Percentiles rank a stretch among this genome's conserved stretches.
phyloP scores from a whole-genome alignment of 2,329 filamentous ascomycete species.

The Penicillium sp. region DNA sequence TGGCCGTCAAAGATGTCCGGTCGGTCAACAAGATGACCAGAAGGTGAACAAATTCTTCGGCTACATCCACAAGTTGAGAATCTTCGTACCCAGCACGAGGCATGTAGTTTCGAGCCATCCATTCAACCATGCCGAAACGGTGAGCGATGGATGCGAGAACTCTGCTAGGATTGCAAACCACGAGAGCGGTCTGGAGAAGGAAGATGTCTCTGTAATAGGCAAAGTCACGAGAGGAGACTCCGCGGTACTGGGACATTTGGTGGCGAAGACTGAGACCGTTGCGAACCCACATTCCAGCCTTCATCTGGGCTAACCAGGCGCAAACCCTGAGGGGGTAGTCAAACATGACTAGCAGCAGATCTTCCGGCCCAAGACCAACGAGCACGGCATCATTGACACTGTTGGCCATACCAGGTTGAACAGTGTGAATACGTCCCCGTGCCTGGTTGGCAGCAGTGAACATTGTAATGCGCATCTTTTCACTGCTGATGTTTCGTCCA shows the following conservation, averaged over 20 bases:
- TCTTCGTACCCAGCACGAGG: slow-evolving; percentile 78
- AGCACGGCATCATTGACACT: slow-evolving; percentile 61
- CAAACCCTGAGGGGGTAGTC: slow-evolving; percentile 92
- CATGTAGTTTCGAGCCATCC: slow-evolving; percentile 82
- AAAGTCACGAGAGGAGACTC: slow-evolving; percentile 84
- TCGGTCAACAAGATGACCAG: slow-evolving; percentile 90
- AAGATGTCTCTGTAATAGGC: slow-evolving; percentile 95
- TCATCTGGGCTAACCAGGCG: slow-evolving; percentile 97
- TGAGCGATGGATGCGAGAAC: slow-evolving; percentile 89
- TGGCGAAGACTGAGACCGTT: slow-evolving; percentile 95
- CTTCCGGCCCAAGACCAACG: slow-evolving; percentile 58
- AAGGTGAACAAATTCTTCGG: slow-evolving; percentile 93
- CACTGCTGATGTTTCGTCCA: slow-evolving; percentile 71
- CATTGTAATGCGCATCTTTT: slow-evolving; percentile 68
- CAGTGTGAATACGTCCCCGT: slow-evolving; percentile 56
- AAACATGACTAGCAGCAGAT: slow-evolving; percentile 82
- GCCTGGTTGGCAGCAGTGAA: slow-evolving; percentile 65
- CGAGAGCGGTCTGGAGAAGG: slow-evolving; percentile 84
- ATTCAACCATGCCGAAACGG: slow-evolving; percentile 82
- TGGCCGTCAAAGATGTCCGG: slow-evolving; percentile 66
- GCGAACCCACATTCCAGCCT: slow-evolving; percentile 96
- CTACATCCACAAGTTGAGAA: slow-evolving; percentile 82
- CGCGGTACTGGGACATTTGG: slow-evolving; percentile 90
- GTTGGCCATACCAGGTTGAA: slow-evolving; percentile 50
- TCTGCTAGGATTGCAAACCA: slow-evolving; percentile 77